These are phyloP conservation scores for Heritiera fomes DNA, from an alignment of 345 rosid genomes.

Conservation along the genomic window DNA sequence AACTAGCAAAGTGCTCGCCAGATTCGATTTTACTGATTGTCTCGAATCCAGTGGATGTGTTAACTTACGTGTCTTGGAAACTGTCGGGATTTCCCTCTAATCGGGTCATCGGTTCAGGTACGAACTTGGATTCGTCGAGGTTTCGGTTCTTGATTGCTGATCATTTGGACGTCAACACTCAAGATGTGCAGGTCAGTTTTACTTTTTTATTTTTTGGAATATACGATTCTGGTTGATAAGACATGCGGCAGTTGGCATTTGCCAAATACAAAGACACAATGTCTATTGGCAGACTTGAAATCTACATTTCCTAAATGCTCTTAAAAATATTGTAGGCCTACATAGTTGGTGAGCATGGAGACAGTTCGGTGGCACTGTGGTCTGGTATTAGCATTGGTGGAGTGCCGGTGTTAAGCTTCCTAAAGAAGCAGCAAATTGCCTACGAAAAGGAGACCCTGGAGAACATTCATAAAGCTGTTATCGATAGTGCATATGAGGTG, in stretches of 20 bases:
- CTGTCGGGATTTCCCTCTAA: conserved; percentile 79
- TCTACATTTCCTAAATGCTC: background rate
- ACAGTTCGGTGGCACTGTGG: conserved; percentile 94
- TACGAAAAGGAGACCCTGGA: conserved; percentile 81
- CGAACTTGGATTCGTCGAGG: conserved; percentile 86
- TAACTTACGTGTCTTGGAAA: conserved; percentile 91
- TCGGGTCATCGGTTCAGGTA: conserved; percentile 85
- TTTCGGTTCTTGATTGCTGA: conserved; percentile 86
- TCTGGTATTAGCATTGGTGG: conserved; percentile 92
- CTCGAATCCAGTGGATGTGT: conserved; percentile 83
- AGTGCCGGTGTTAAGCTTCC: conserved; percentile 73
- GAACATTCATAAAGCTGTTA: conserved; percentile 67
- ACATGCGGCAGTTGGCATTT: background rate
- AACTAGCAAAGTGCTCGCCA: conserved; percentile 68
- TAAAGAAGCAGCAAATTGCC: conserved; percentile 62
- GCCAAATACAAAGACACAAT: background rate
- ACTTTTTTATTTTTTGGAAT: background rate
- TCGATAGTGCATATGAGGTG: conserved; percentile 77
- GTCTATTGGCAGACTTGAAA: background rate
- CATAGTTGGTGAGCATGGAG: conserved; percentile 93
- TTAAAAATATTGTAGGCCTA: conserved; percentile 47
- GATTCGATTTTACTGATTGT: conserved; percentile 72
- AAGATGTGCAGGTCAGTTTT: conserved; percentile 82
- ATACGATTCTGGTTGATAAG: background rate
- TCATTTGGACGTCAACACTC: conserved; percentile 89